Conservation (phyloP, 257 asterid species). For the Nicotiana undulata region DNA sequence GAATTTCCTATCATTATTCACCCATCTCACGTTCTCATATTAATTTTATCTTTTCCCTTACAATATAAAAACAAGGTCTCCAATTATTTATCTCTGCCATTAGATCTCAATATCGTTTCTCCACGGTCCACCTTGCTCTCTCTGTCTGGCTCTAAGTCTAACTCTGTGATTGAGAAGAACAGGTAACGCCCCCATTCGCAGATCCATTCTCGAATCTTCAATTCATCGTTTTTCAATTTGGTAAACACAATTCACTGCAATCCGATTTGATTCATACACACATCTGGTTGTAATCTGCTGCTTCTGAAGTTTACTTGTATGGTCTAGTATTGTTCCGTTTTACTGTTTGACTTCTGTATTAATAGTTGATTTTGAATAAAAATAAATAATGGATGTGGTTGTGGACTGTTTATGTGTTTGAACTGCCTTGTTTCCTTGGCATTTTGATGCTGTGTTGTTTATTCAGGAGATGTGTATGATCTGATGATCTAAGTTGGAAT, state of each 20-base stretch:
- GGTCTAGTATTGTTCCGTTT: background rate
- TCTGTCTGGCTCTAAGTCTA: background rate
- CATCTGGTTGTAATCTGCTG: background rate
- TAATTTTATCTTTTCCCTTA: background rate
- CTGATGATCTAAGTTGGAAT: background rate
- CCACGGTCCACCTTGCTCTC: constrained; percentile 9
- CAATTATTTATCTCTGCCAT: constrained; percentile 1
- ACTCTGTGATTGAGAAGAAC: background rate
- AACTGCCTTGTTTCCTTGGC: background rate
- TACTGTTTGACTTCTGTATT: background rate
- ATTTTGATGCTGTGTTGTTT: background rate
- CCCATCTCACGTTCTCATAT: background rate
- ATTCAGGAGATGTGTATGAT: background rate
- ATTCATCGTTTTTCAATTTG: background rate
- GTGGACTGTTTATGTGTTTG: background rate
- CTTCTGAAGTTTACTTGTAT: background rate
- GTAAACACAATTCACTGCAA: background rate
- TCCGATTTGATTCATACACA: background rate
- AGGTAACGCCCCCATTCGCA: background rate
- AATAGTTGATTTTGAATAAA: background rate
- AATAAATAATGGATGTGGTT: background rate
- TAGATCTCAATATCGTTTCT: constrained; percentile 10
- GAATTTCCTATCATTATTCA: background rate
- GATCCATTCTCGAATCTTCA: constrained; percentile 5
- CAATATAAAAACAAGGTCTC: background rate